These are phyloP conservation scores for Monsonia emarginata DNA, from an alignment of 441 rosid species.

Conservation along the genomic window DNA sequence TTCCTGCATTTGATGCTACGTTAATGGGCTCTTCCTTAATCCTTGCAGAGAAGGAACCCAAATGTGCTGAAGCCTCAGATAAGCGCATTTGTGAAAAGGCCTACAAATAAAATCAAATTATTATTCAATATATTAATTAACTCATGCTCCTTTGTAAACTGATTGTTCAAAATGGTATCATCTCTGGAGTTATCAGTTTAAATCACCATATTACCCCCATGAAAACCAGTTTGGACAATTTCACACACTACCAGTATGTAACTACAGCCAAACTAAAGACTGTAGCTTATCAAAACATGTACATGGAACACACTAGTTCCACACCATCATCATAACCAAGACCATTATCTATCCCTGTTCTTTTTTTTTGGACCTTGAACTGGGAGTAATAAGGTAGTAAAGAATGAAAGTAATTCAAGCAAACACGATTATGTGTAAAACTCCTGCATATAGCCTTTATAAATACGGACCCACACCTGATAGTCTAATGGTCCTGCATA, in stretches of 20 bases:
- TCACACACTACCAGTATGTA: no score
- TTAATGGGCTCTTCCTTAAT: conserved; percentile 63
- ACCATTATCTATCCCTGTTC: no score
- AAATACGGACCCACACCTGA: not conserved
- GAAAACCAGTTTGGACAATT: no score
- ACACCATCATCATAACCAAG: no score
- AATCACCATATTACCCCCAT: not conserved
- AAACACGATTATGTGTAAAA: no score
- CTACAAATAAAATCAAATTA: conserved; percentile 29
- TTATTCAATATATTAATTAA: conserved; percentile 1
- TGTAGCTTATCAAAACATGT: no score
- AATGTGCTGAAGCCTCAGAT: conserved; percentile 94
- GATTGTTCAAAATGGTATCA: not conserved
- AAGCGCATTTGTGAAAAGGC: conserved; percentile 98
- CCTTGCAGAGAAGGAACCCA: conserved; percentile 87
- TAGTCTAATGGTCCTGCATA: not conserved
- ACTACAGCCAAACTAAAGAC: no score
- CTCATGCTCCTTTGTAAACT: not conserved
- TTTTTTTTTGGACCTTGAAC: no score
- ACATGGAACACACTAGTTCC: no score
- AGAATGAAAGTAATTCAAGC: no score
- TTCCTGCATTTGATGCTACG: conserved; percentile 44
- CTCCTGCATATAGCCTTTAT: no score
- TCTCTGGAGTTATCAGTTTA: not conserved
- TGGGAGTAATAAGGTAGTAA: no score